Evolutionary conservation across 805 yeast genomes (phyloP).

Genomic region (Candida alai): DNA sequence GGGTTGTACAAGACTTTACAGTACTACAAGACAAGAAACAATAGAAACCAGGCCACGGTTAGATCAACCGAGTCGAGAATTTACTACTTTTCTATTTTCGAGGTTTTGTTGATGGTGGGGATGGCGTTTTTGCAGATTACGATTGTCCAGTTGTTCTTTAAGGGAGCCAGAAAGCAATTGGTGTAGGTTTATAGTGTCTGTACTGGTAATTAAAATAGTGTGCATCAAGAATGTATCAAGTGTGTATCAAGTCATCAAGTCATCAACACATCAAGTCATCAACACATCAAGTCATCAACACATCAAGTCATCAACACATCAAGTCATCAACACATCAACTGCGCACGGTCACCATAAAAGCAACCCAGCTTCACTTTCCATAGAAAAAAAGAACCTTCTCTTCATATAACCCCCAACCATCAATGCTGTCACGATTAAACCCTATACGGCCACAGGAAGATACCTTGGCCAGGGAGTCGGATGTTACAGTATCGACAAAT

Average conservation of each 20-base stretch:
- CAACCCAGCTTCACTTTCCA: too few species aligned
- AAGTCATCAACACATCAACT: too few species aligned
- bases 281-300: too few species aligned
- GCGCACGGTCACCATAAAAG: too few species aligned
- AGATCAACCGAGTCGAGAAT: slow-evolving; percentile 73
- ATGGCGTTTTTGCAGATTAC: slow-evolving; percentile 69
- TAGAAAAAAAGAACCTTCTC: too few species aligned
- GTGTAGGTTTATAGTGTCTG: slow-evolving; percentile 32
- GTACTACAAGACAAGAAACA: slow-evolving; percentile 85
- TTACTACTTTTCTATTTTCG: slow-evolving; percentile 69
- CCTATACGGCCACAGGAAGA: slow-evolving; percentile 29
- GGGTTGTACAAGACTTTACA: slow-evolving; percentile 58
- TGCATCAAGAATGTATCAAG: too few species aligned
- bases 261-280: too few species aligned
- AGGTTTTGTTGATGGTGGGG: slow-evolving; percentile 68
- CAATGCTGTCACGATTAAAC: slow-evolving; percentile 2
- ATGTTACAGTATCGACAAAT: slow-evolving; percentile 54
- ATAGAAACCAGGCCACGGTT: slow-evolving; percentile 87
- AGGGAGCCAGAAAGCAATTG: slow-evolving; percentile 63
- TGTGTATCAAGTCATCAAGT: too few species aligned
- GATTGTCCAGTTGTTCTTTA: slow-evolving; percentile 68
- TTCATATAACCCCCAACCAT: too few species aligned
- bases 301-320: too few species aligned
- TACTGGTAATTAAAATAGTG: too few species aligned
- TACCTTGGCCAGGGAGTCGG: slow-evolving; percentile 59